Base-by-base conservation (phyloP, 176 grass and related monocot genomes). In the Saccharum spontaneum region DNA sequence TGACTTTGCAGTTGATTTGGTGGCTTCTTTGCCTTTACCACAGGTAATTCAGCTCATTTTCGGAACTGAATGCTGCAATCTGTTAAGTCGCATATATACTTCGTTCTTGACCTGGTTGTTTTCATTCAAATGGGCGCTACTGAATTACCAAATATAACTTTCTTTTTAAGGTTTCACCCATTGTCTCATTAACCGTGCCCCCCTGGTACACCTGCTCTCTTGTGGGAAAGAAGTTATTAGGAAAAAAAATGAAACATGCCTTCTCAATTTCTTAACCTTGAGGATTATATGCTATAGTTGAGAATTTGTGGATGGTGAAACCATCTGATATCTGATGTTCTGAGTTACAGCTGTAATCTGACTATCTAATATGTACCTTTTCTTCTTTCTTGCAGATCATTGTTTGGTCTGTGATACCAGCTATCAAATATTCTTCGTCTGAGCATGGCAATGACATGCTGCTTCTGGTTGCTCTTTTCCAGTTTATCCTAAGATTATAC, bases 1-100 rank as follows among this genome's bases (percentile, higher is more conserved):
- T 41, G 91, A 94, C 54, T 92, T 96, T 82, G 66, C 30, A 17
- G 48, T 96, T 82, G 93, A 99, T 82, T 60, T 99, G 45, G 71
- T 89, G 71, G 97, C 97, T 76, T 90, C 93, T 18, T 90, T 99
- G 54, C 97, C 97, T 89, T 76, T 99, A 61, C 97, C 97, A 22
- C 97, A 99, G 97, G 97, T 99, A 94, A 67, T 33, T 77, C 81
- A 33, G 28, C 10, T 70, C 12, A 10, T 57, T 55, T 70, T 82
- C 3, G 5, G 22, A 54, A 71, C 44, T 48, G 46, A 46, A 75
- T 13, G 9, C 76, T 68, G 26, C 69, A 80, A 33, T 59, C 24
- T 43, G 12, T 69, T 74, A n/a, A 73, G 23, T 26, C 30, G 6
- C 64, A 60, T 67, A 18, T 68, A 38, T 69, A 45, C 2, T 36